Base-by-base conservation (phyloP, 495 filamentous ascomycete genomes). In the Aspergillus egyptiacus region DNA sequence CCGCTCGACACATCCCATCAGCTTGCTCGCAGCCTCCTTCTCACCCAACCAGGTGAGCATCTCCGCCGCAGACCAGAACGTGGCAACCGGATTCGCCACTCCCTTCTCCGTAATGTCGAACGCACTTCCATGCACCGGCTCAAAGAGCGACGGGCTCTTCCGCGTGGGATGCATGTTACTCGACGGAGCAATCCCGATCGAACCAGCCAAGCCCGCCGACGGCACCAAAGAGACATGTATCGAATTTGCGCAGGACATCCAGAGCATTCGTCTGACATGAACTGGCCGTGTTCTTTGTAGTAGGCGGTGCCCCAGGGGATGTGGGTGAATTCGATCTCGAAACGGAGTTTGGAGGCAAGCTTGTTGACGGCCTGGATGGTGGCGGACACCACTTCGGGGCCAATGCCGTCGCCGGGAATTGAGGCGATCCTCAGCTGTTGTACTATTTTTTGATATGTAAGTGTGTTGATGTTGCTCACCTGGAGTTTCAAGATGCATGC, bases 41-140 rank as follows among this genome's bases (percentile, higher is more conserved):
- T 81, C 69, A 1, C 81, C 81, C 27, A 87, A 50, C 82, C 81
- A 86, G 4, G 68, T 64, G 24, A 86, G 69, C 83, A 86, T 87
- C 62, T 85, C 82, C 0, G 78, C 76, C 4, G 75, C 79, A 1
- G 77, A 80, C 83, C 82, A 85, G 56, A 87, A 80, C 1, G 82
- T 83, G 5, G 75, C 84, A 1, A 87, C 75, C 0, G 84, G 84
- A 59, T 89, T 89, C 5, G 84, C 84, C 23, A 86, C 69, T 0
- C 82, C 83, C 62, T 82, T 82, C 0, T 84, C 84, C 3, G 81
- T 80, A 41, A 89, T 86, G 53, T 87, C 84, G 10, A 83, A 83
- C 1, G 81, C 81, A 31, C 72, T 77, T 1, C 82, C 81, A 53
- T 84, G 81, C 25, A 84, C 82, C 1, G 80, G 80, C 67, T 84